phyloP scores from a whole-genome alignment of 2,329 filamentous ascomycete genomes.

The Neofusicoccum kwambonambiense region DNA sequence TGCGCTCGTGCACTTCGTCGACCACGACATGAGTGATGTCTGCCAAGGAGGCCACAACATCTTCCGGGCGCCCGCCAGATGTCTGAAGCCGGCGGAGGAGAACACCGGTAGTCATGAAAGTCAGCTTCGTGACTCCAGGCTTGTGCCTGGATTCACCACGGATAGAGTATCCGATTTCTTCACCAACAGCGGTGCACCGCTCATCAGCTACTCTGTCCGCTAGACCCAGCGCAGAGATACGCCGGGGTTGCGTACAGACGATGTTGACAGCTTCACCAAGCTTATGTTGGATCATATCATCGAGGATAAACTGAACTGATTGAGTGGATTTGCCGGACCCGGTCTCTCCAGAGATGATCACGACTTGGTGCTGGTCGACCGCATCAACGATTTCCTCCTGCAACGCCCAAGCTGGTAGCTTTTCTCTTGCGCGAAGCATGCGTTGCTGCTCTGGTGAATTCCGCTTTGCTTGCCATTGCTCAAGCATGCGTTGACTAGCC shows the following conservation, averaged over 20 bases:
- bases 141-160: constrained; percentile 81
- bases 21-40: constrained; percentile 94
- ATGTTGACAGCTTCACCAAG: constrained; percentile 81
- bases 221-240: constrained; percentile 90
- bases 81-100: constrained; percentile 87
- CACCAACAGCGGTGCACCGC: constrained; percentile 74
- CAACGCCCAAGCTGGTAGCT: constrained; percentile 84
- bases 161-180: constrained; percentile 89
- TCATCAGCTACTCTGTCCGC: constrained; percentile 95
- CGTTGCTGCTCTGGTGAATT: constrained; percentile 63
- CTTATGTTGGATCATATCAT: constrained; percentile 77
- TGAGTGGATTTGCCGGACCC: constrained; percentile 97
- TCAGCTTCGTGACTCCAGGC: constrained; percentile 75
- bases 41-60: constrained; percentile 76
- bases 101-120: constrained; percentile 94
- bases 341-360: constrained; percentile 95
- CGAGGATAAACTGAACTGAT: constrained; percentile 91
- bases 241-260: constrained; percentile 89
- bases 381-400: constrained; percentile 73
- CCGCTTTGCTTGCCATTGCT: constrained; percentile 70
- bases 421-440: constrained; percentile 71
- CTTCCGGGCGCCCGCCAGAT: constrained; percentile 74
- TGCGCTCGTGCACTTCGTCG: constrained; percentile 94
- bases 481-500: constrained; percentile 58
- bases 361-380: constrained; percentile 78